Evolutionary conservation across 2,329 filamentous ascomycete genomes (phyloP), one percentile per base, ranked within the genome.

Genomic region (Dryadomyces sulphureus): DNA sequence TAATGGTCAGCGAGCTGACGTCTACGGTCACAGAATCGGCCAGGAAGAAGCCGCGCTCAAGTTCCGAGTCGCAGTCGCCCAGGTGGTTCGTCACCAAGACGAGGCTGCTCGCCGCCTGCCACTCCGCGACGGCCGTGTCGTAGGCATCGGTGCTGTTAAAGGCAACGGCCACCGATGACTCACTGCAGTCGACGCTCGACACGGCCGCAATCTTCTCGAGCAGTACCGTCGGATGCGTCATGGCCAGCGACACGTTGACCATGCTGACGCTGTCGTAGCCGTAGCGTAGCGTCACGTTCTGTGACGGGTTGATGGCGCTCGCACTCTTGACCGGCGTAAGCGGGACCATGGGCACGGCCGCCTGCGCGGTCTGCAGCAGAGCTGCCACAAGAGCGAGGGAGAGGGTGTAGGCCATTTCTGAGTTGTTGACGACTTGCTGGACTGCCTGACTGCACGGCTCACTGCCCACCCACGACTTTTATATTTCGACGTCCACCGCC

Each of bases 1-100:
- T 59, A 41, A 62, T 54, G 5, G 58, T 55, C 30, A 61, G 50
- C 3, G 51, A 45, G 25, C 52, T 51, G 38, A 64, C 50, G 24
- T 55, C 56, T 5, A 45, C 48, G n/a, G n/a, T n/a, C 4, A 67
- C 49, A 25, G 51, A 50, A 30, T 51, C 54, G 21, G 60, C 59
- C 7, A 62, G 45, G 52, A 65, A 66, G 51, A 65, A 61, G 17
- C 63, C 60, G 30, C 64, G 59, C 54, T 67, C 62, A 20, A 60
- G 54, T 45, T 61, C 56, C n/a, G 52, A 51, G 47, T 66, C 62
- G 48, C 65, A 67, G 48, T 63, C 57, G 25, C 63, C 64, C 19
- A 62, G 46, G 53, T 67, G 60, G 54, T 65, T 67, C 14, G 65
- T 68, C 49, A 68, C 59, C 43, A 68, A 51, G 36, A 66, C 55